These are phyloP conservation scores for Teratosphaeria viscida DNA, from an alignment of 2,329 filamentous ascomycete genomes.

Conservation along the genomic window DNA sequence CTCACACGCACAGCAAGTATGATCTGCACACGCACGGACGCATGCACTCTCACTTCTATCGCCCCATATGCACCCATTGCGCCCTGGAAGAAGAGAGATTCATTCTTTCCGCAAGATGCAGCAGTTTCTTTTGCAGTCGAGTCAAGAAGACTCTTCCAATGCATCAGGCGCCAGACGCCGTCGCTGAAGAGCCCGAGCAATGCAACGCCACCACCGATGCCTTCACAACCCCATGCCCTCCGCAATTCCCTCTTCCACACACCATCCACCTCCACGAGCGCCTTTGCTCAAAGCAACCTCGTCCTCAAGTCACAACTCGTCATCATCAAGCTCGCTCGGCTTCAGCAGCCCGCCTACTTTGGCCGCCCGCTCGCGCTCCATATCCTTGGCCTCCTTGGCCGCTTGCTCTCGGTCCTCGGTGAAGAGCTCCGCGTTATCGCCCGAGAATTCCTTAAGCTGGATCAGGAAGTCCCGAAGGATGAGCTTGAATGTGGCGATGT, in stretches of 20 bases:
- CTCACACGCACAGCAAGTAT: not conserved
- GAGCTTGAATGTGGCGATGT: slow-evolving; percentile 89
- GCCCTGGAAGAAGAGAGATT: not conserved
- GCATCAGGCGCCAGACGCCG: not conserved
- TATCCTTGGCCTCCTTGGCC: slow-evolving; percentile 70
- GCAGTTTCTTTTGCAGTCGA: not conserved
- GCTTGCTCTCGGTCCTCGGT: slow-evolving; percentile 91
- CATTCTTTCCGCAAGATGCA: not conserved
- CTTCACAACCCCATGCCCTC: not conserved
- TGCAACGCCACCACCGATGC: not conserved
- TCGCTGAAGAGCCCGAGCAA: not conserved
- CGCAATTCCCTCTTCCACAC: not conserved
- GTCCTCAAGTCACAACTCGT: slow-evolving; percentile 69
- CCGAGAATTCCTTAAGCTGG: slow-evolving; percentile 90
- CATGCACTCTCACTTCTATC: not conserved
- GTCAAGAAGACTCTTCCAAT: not conserved
- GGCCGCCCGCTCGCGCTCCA: slow-evolving; percentile 82
- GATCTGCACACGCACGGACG: not conserved
- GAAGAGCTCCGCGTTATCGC: slow-evolving; percentile 90
- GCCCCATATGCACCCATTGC: not conserved
- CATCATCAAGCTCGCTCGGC: slow-evolving; percentile 83
- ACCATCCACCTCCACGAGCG: not conserved
- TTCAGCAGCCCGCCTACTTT: slow-evolving; percentile 95
- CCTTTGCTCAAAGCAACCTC: slow-evolving; percentile 24
- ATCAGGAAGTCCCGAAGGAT: slow-evolving; percentile 95